Evolutionary conservation across 495 filamentous ascomycete genomes (phyloP), one percentile per base, ranked within the genome.

Genomic region (Penicillium chermesinum): DNA sequence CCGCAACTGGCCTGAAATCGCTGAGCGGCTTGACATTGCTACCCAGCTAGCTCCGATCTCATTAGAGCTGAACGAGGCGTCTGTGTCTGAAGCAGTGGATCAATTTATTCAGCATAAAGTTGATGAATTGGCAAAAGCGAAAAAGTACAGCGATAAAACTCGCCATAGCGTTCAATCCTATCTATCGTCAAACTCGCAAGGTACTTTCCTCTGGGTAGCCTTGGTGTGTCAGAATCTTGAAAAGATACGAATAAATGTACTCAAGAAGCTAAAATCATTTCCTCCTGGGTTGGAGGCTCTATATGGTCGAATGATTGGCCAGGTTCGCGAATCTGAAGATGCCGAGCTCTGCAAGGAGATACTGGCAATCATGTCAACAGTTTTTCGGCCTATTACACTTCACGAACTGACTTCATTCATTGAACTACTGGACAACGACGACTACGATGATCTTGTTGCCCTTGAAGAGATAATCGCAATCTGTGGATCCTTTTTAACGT

Each of bases 121-220:
- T 17, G 6, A 36, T 16, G 1, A 48, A 14, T 50, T 69, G 3
- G 52, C 55, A 17, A 32, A 45, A 5, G 1, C 5, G 0, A 53
- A 53, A 9, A 42, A 34, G 3, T 50, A 61, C 41, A 21, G 14
- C 4, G 21, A 35, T 33, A 10, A 48, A 43, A 38, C 20, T 13
- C 40, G 38, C 5, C 17, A 50, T 35, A 20, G 30, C 13, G 50
- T 73, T 2, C 25, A 27, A 3, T 9, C 34, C 17, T 35, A 53
- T 21, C 25, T 71, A 3, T 41, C 3, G 4, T 25, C 14, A 60
- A 61, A 60, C 19, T 50, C 58, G 2, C 21, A 57, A 19, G 58
- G 53, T 2, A 70, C 61, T 7, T 72, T 70, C 46, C 57, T 72
- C n/a, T n/a, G n/a, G n/a, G n/a, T n/a, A n/a, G n/a, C n/a, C n/a